Evolutionary conservation across 768 basidiomycete species (phyloP).

Genomic region (Grammothele lineata): DNA sequence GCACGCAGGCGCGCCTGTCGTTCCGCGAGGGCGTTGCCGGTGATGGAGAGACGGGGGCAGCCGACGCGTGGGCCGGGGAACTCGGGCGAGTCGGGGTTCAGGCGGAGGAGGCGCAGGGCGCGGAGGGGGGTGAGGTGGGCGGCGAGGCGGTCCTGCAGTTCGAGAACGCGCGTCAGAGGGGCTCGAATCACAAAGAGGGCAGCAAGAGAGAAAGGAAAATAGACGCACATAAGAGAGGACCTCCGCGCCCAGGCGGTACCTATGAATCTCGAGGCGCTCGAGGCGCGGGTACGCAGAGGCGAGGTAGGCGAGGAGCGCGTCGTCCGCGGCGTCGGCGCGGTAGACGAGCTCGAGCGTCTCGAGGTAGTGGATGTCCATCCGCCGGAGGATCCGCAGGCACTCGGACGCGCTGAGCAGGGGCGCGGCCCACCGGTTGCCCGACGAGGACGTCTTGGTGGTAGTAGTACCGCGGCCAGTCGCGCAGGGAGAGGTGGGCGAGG

Average conservation of each 20-base stretch:
- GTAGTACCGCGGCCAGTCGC: not conserved
- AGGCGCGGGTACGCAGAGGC: not conserved
- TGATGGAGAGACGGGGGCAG: no score
- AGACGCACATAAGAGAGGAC: no score
- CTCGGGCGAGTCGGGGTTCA: no score
- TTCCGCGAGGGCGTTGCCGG: no score
- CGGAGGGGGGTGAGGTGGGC: no score
- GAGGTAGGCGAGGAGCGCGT: not conserved
- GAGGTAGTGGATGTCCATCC: not conserved
- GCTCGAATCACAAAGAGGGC: no score
- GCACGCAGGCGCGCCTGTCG: no score
- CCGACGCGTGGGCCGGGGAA: no score
- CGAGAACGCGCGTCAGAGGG: no score
- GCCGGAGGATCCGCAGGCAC: not conserved
- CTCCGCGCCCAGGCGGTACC: not conserved
- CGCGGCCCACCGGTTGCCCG: not conserved
- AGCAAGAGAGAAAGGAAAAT: no score
- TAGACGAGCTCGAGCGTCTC: not conserved
- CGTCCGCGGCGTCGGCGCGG: not conserved
- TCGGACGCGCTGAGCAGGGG: not conserved
- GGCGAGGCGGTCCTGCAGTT: no score
- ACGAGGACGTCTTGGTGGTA: not conserved
- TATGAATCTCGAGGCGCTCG: not conserved
- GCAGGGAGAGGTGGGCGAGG: not conserved
- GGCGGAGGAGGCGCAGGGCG: no score